phyloP scores from a whole-genome alignment of 75 land plant species.

The Azolla pinnata region DNA sequence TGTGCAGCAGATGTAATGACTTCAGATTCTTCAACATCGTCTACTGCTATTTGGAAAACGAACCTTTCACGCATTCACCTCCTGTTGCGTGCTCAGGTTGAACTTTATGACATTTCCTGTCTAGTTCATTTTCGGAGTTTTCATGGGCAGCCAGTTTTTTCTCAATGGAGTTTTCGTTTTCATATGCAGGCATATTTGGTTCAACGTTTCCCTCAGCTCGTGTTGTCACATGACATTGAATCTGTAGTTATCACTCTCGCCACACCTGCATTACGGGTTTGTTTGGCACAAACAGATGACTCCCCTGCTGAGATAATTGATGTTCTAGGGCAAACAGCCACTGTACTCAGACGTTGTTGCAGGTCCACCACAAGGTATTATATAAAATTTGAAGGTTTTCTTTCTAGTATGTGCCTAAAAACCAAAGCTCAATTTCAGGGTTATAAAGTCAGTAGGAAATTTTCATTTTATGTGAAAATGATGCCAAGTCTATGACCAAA shows the following conservation, averaged over 20 bases:
- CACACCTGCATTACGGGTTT: slow-evolving; percentile 27
- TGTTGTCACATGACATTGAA: slow-evolving; percentile 33
- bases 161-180: slow-evolving; percentile 4
- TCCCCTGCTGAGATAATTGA: slow-evolving; percentile 15
- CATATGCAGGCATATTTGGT: slow-evolving; percentile 32
- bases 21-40: slow-evolving; percentile 6
- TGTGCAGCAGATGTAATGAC: slow-evolving; percentile 11
- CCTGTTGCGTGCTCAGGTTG: slow-evolving; percentile 30
- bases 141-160: background rate
- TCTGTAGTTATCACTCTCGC: slow-evolving; percentile 26
- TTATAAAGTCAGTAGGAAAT: too few species aligned
- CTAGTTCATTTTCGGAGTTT: too few species aligned
- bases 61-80: slow-evolving; percentile 28
- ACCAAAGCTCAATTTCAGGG: too few species aligned
- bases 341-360: slow-evolving; percentile 28
- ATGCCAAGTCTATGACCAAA: too few species aligned
- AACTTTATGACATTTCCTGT: background rate
- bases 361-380: slow-evolving; percentile 23
- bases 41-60: slow-evolving; percentile 25
- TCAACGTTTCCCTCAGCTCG: slow-evolving; percentile 26
- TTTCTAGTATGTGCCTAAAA: too few species aligned
- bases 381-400: too few species aligned
- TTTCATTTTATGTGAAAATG: too few species aligned
- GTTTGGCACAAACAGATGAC: slow-evolving; percentile 26
- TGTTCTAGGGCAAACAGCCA: slow-evolving; percentile 18